Conservation (phyloP, 352 stramenopile species). For the Phytophthora sp. region DNA sequence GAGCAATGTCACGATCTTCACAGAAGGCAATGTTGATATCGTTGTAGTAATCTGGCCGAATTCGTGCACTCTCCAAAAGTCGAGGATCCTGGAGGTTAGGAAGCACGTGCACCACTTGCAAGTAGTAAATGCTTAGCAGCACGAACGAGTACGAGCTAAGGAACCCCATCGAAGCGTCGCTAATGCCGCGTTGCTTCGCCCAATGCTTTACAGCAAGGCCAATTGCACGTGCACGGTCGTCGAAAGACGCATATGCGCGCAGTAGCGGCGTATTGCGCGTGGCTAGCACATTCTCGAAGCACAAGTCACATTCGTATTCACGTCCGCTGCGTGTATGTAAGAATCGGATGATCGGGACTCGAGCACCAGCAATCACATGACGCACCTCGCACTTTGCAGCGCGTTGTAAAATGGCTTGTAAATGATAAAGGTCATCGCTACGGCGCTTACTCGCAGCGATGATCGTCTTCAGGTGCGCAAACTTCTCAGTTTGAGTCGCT, state of each 20-base stretch:
- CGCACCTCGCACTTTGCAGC: constrained; percentile 57
- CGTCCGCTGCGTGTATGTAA: constrained; percentile 48
- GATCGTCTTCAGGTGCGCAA: constrained; percentile 38
- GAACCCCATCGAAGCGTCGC: constrained; percentile 95
- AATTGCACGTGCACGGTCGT: constrained; percentile 83
- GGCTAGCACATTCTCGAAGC: constrained; percentile 85
- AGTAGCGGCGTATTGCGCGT: constrained; percentile 84
- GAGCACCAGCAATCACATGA: constrained; percentile 70
- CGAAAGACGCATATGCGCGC: constrained; percentile 77
- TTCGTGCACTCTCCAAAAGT: constrained; percentile 48
- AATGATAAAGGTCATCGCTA: constrained; percentile 55
- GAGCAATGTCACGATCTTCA: constrained; percentile 39
- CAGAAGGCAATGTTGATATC: constrained; percentile 83
- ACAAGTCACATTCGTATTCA: constrained; percentile 79
- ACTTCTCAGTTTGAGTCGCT: constrained; percentile 11
- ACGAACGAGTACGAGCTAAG: constrained; percentile 99
- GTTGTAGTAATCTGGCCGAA: constrained; percentile 47
- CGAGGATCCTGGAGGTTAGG: constrained; percentile 93
- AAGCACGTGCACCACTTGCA: constrained; percentile 92
- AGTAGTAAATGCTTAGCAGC: constrained; percentile 97
- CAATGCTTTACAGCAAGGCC: constrained; percentile 98
- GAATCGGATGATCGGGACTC: constrained; percentile 86
- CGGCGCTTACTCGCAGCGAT: constrained; percentile 44
- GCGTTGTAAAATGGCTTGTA: constrained; percentile 55
- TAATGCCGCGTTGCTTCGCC: constrained; percentile 97